Base-by-base conservation (phyloP, 2,329 filamentous ascomycete genomes). In the Juglanconis sp. region DNA sequence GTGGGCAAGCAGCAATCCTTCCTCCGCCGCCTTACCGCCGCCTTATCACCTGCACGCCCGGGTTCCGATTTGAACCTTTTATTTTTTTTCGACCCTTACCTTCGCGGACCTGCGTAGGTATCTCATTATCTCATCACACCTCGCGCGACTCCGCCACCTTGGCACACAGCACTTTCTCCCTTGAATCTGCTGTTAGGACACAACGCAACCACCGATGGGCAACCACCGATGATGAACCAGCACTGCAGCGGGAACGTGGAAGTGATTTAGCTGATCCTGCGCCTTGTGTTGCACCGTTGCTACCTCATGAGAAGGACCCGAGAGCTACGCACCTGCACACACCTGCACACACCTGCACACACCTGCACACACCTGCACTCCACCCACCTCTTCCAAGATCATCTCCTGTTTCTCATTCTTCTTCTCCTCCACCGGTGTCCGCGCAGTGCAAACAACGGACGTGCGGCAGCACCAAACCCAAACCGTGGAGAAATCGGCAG, bases 111-210 rank as follows among this genome's bases (percentile, higher is more conserved):
- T 60, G 53, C 60, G 51, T 32, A 38, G 36, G 36, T 38, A 38
- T 7, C 24, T 24, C 24, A 24, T 7, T 13, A 49, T 36, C 42
- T 60, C 47, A 54, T 42, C 50, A 53, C 36, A 56, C 38, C 44
- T 60, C 48, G 47, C 49, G 55, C 42, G n/a, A 57, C 57, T 57
- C 53, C 53, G 46, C 57, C 53, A 57, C 57, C 10, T 7, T 24
- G 17, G 31, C 24, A 48, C 53, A 56, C 44, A 31, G 36, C 32
- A 9, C 7, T 13, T 42, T 42, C n/a, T 10, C 38, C 38, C 38
- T 42, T 42, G 38, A 42, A 42, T 13, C 5, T 42, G 10, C 38
- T 42, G 38, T 15, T 13, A 15, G 38, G 38, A 42, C 38, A 42
- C 38, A 15, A 15, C 7, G 10, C 38, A 42, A 42, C n/a, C 38